These are phyloP conservation scores for Byssoonygena ceratinophila DNA, from an alignment of 2,329 filamentous ascomycete genomes.

Conservation along the genomic window DNA sequence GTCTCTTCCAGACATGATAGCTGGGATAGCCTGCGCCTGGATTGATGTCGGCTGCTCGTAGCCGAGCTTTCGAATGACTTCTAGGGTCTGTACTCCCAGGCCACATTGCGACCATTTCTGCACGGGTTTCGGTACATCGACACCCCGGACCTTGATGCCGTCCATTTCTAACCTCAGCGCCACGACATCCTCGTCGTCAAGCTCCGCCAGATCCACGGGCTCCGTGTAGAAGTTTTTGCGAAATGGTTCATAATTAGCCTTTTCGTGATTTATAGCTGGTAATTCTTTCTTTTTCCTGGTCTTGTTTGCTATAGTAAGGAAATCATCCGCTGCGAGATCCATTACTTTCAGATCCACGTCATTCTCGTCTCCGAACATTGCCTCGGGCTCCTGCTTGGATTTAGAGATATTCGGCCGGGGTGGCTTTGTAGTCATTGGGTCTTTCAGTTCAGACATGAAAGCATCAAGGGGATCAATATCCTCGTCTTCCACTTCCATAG, in stretches of 20 bases:
- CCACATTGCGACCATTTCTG: conserved; percentile 96
- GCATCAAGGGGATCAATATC: conserved; percentile 84
- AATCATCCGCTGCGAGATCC: conserved; percentile 52
- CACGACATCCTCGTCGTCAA: conserved; percentile 74
- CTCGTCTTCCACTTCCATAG: conserved; percentile 35
- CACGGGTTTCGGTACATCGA: conserved; percentile 83
- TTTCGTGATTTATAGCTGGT: conserved; percentile 74
- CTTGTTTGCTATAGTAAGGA: conserved; percentile 52
- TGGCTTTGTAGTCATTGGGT: conserved; percentile 34
- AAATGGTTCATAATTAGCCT: conserved; percentile 73
- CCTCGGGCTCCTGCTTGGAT: conserved; percentile 59
- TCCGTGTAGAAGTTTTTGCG: conserved; percentile 94
- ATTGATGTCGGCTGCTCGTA: conserved; percentile 89
- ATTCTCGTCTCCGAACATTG: conserved; percentile 78
- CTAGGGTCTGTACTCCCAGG: conserved; percentile 71
- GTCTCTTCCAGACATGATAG: conserved; percentile 91
- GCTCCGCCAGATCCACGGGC: conserved; percentile 67
- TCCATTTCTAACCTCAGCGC: conserved; percentile 79
- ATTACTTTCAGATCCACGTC: conserved; percentile 56
- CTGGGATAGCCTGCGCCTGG: conserved; percentile 86
- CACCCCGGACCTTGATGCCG: conserved; percentile 84
- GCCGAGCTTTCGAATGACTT: conserved; percentile 69
- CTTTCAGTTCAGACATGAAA: conserved; percentile 67
- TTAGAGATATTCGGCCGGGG: conserved; percentile 22
- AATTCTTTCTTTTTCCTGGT: conserved; percentile 90